Evolutionary conservation across 2,329 filamentous ascomycete species (phyloP), one percentile per base, ranked within the genome.

Genomic region (Aspergillus novoparasiticus): DNA sequence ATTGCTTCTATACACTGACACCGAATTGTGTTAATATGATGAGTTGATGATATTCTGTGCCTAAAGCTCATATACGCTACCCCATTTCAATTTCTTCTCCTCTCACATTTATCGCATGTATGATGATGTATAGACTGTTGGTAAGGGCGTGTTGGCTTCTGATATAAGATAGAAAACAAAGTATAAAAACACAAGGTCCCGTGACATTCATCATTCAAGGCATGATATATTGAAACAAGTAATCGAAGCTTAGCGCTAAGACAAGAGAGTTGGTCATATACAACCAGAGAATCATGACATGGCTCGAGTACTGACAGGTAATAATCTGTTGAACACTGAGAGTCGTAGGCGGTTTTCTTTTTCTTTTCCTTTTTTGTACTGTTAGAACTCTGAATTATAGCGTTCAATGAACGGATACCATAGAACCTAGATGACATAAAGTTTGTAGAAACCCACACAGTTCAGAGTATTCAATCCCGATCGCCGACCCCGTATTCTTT

Each of bases 401-500:
- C 34, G 5, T 36, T 19, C 39, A n/a, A 41, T 5, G n/a, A 41
- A n/a, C 6, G 16, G n/a, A 41, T n/a, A 3, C 39, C 39, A 41
- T 9, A n/a, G 16, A 19, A 19, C 9, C 39, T 1, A 41, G 39
- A 41, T 14, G 16, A 41, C 6, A 41, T 3, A n/a, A n/a, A 1
- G 3, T 41, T 41, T 9, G 39, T 41, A 16, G 6, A 36, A 36
- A 36, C 14, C 14, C 34, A 36, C 34, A 30, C 34, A 30, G 8
- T 30, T 30, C 46, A 51, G 8, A 51, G 28, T 32, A 28, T 19
- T 75, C 65, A 81, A 69, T 81, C 79, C n/a, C 66, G 65, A 39
- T 73, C 73, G 3, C 65, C 69, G 51, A 80, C 71, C 6, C 78
- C 78, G 71, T 77, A 81, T 59, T 80, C 79, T 62, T 65, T 69